These are phyloP conservation scores for Leptosphaerulina australis DNA, from an alignment of 2,329 filamentous ascomycete genomes.

Conservation along the genomic window DNA sequence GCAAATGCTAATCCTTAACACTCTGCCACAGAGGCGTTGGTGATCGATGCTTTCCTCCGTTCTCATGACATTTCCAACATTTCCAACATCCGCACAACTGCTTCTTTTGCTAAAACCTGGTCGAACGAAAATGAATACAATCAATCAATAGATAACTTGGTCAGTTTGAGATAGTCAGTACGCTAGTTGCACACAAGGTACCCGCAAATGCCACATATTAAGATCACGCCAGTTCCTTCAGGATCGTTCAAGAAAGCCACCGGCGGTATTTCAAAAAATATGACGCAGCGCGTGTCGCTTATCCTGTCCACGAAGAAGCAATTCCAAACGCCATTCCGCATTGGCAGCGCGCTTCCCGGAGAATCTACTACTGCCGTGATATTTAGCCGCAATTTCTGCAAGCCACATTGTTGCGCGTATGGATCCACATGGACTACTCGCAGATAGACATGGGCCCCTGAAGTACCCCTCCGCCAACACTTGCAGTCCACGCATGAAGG, in stretches of 20 bases:
- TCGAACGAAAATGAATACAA: too few relatives aligned
- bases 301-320: not conserved
- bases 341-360: not conserved
- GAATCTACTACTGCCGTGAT: not conserved
- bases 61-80: too few relatives aligned
- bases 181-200: not conserved
- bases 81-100: not conserved
- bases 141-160: too few relatives aligned
- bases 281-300: conserved; percentile 6
- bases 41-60: conserved; percentile 1
- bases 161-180: not conserved
- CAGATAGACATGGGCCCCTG: not conserved
- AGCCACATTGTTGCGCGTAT: conserved; percentile 1
- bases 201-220: not conserved
- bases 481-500: not conserved
- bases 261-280: conserved; percentile 1
- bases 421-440: not conserved
- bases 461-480: not conserved
- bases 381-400: not conserved
- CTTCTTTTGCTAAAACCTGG: too few relatives aligned
- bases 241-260: not conserved
- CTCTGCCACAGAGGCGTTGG: not conserved
- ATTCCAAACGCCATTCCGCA: not conserved
- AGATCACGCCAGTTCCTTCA: conserved; percentile 5
- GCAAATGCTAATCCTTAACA: not conserved